Base-by-base conservation (phyloP, 192 early-diverging fungal genomes). In the Umbelopsis vinacea region DNA sequence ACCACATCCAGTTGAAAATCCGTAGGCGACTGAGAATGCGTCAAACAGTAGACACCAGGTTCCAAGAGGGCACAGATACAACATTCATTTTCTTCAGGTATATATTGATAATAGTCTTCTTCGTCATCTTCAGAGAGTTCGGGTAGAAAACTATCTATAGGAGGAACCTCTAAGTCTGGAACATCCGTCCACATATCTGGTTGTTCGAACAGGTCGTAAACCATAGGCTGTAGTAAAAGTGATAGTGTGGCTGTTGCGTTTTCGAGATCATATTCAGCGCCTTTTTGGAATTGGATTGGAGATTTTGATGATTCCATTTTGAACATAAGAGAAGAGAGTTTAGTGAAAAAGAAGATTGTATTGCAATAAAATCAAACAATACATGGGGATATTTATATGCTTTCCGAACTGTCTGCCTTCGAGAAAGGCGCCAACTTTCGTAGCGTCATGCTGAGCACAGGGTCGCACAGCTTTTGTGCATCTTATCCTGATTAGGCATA, bases 51-150 rank as follows among this genome's bases (percentile, higher is more conserved):
- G 35, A 63, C 26, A 37, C 57, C 57, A 17, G 29, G 33, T 37
- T 63, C 57, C 57, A 35, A 37, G 2, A 63, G 33, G 15, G 26
- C 57, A 63, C 57, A 63, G 12, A 63, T 29, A 29, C 26, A 63
- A 37, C 57, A 63, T 38, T 37, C 33, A 19, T 63, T 10, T 12
- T 63, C 3, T 19, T 37, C 57, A 12, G 57, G 24, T 12, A 63
- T 14, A 37, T 63, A 14, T 37, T n/a, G 57, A 15, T 63, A 63
- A 4, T 63, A 37, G 26, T 63, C 57, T 37, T 63, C 57, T 17
- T 63, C 57, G 14, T 63, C 57, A 37, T 63, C 57, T 38, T 63
- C 57, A 14, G 57, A 63, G 33, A 63, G 12, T 37, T 63, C 57
- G 1, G 57, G 57, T 63, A 63, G 33, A 29, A 63, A 50, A 15